These are phyloP conservation scores for Logfia minima DNA, from an alignment of 129 eudicot genomes.

Conservation along the genomic window DNA sequence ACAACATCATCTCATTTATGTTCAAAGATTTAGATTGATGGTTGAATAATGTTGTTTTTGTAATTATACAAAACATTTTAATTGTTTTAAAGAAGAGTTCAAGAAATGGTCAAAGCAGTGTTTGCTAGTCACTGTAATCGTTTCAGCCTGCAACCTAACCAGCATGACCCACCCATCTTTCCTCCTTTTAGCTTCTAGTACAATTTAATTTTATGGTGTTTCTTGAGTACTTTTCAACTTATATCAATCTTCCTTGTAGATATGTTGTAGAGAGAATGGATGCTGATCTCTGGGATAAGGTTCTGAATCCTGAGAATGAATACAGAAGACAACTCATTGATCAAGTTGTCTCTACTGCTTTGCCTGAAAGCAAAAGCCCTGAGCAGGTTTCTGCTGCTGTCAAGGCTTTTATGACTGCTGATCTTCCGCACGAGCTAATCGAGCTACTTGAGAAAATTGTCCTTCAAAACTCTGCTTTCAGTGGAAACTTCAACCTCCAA, in stretches of 20 bases:
- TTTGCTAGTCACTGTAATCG: no score
- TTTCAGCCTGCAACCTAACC: background rate
- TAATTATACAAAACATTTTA: background rate
- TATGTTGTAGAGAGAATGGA: conserved; percentile 98
- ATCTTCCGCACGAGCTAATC: conserved; percentile 86
- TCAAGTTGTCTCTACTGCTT: conserved; percentile 89
- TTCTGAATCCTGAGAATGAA: conserved; percentile 88
- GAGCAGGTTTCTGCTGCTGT: conserved; percentile 98
- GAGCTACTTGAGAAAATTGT: conserved; percentile 94
- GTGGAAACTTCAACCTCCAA: conserved; percentile 94
- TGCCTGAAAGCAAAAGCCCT: conserved; percentile 95
- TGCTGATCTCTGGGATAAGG: conserved; percentile 93
- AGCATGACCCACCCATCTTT: background rate
- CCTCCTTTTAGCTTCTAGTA: background rate
- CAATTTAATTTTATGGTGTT: background rate
- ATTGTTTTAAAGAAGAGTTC: background rate
- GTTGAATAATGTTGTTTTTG: background rate
- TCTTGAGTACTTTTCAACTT: conserved; percentile 3
- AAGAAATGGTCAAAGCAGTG: no score
- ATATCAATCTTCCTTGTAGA: conserved; percentile 34
- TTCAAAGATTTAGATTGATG: background rate
- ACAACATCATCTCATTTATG: background rate
- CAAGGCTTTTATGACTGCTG: conserved; percentile 93
- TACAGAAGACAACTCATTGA: conserved; percentile 89
- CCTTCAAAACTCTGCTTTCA: conserved; percentile 91